phyloP scores from a whole-genome alignment of 2,329 filamentous ascomycete species.

The Alternaria conjuncta region DNA sequence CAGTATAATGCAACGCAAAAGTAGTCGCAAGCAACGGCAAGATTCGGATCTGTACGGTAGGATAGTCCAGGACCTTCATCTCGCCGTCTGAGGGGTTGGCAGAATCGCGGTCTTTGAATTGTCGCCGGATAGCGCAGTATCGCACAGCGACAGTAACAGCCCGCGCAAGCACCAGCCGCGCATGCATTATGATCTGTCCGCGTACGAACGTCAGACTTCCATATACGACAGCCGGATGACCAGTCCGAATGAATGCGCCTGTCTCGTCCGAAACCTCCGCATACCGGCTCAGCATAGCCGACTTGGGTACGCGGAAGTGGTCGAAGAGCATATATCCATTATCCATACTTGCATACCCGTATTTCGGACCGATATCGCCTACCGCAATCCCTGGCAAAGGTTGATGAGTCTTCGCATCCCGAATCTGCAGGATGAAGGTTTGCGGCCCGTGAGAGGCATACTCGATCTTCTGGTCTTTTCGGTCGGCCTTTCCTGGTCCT shows the following conservation, averaged over 20 bases:
- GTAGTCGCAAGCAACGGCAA: slow-evolving; percentile 61
- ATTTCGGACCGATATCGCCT: slow-evolving; percentile 64
- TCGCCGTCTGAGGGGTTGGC: slow-evolving; percentile 45
- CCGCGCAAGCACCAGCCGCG: slow-evolving; percentile 58
- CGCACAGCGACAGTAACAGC: slow-evolving; percentile 61
- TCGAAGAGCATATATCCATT: slow-evolving; percentile 63
- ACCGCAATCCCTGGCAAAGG: slow-evolving; percentile 58
- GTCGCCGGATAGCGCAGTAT: slow-evolving; percentile 57
- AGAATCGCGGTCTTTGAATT: slow-evolving; percentile 59
- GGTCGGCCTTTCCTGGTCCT: slow-evolving; percentile 21
- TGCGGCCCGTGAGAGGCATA: slow-evolving; percentile 59
- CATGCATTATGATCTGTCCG: slow-evolving; percentile 57
- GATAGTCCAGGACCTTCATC: slow-evolving; percentile 59
- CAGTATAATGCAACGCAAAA: slow-evolving; percentile 58
- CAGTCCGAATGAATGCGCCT: slow-evolving; percentile 54
- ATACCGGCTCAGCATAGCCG: slow-evolving; percentile 58
- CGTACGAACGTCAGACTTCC: slow-evolving; percentile 59
- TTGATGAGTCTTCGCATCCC: slow-evolving; percentile 56
- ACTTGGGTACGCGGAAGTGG: slow-evolving; percentile 55
- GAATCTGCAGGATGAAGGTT: slow-evolving; percentile 60
- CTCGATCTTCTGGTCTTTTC: slow-evolving; percentile 14
- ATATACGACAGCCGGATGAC: slow-evolving; percentile 58
- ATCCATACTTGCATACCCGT: slow-evolving; percentile 61
- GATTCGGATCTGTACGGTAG: slow-evolving; percentile 62
- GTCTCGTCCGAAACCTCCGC: slow-evolving; percentile 56